Evolutionary conservation across 2,329 filamentous ascomycete species (phyloP).

Genomic region (Colletotrichum costaricense): DNA sequence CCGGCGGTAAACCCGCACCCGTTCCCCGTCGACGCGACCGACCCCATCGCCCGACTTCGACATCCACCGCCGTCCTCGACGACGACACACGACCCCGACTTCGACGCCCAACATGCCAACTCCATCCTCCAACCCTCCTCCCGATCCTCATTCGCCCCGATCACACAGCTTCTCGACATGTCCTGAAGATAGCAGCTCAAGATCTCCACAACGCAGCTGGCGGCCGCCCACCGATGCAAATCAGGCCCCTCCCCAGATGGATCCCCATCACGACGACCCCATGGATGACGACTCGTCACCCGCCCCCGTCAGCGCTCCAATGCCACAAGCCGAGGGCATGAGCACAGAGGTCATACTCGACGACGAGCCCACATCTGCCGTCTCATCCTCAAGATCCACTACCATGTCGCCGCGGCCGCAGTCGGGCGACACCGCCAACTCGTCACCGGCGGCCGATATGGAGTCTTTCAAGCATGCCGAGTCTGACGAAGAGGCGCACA

Average conservation of each 20-base stretch:
- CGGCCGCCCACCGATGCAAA: conserved; percentile 23
- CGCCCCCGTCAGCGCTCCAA: conserved; percentile 37
- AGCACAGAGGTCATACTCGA: conserved; percentile 38
- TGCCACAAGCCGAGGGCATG: conserved; percentile 27
- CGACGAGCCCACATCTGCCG: conserved; percentile 37
- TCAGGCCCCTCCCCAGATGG: conserved; percentile 38
- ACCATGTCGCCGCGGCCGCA: conserved; percentile 57
- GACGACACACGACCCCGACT: conserved; percentile 28
- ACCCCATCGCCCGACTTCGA: conserved; percentile 35
- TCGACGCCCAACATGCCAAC: conserved; percentile 53
- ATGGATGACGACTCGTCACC: conserved; percentile 41
- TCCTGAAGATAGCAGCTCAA: conserved; percentile 51
- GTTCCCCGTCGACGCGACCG: conserved; percentile 35
- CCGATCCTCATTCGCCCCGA: conserved; percentile 50
- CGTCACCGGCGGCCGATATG: conserved; percentile 47
- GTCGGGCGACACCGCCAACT: conserved; percentile 46
- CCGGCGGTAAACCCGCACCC: conserved; percentile 34
- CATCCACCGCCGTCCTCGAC: conserved; percentile 22
- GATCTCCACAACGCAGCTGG: conserved; percentile 36
- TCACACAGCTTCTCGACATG: conserved; percentile 55
- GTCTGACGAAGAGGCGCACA: conserved; percentile 47
- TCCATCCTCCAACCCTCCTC: conserved; percentile 55
- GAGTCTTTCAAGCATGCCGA: conserved; percentile 53
- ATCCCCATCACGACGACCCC: conserved; percentile 41
- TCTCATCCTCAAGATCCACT: conserved; percentile 52